phyloP scores from a whole-genome alignment of 2,329 filamentous ascomycete genomes.

The Pseudogymnoascus sp. region DNA sequence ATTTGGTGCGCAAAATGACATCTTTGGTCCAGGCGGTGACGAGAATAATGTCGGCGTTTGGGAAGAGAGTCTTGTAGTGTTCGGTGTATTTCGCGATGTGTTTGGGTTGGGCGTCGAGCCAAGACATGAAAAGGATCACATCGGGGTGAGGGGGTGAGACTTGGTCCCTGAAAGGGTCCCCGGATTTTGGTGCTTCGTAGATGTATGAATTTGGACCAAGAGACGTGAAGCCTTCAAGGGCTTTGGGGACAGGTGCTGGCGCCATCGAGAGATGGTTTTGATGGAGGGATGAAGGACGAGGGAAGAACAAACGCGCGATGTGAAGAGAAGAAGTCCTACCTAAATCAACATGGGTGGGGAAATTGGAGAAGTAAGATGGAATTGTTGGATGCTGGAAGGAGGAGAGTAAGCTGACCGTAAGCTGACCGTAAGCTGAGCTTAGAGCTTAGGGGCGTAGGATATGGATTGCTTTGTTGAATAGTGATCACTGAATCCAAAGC shows the following conservation, averaged over 20 bases:
- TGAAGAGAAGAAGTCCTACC: background rate
- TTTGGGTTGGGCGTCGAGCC: conserved; percentile 37
- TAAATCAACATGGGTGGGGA: background rate
- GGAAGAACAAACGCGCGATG: background rate
- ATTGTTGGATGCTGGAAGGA: background rate
- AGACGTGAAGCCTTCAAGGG: conserved; percentile 26
- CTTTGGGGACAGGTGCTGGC: background rate
- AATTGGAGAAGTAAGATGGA: background rate
- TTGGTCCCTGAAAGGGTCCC: conserved; percentile 6
- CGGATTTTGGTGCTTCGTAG: conserved; percentile 24
- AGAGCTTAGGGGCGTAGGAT: background rate
- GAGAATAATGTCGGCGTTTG: conserved; percentile 39
- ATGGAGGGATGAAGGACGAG: background rate
- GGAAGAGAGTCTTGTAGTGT: conserved; percentile 35
- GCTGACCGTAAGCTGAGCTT: background rate
- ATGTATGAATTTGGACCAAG: conserved; percentile 33
- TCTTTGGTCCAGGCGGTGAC: conserved; percentile 38
- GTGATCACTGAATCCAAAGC: background rate
- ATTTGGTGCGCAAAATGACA: conserved; percentile 33
- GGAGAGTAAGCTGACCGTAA: background rate
- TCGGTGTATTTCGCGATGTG: conserved; percentile 39
- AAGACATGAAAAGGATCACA: conserved; percentile 37
- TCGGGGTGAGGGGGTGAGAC: conserved; percentile 20
- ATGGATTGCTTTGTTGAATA: background rate
- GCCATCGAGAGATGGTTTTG: background rate